Evolutionary conservation across 225 moss, liverwort and hornwort genomes (phyloP), one percentile per base, ranked within the genome.

Genomic region (Polytrichum commune): DNA sequence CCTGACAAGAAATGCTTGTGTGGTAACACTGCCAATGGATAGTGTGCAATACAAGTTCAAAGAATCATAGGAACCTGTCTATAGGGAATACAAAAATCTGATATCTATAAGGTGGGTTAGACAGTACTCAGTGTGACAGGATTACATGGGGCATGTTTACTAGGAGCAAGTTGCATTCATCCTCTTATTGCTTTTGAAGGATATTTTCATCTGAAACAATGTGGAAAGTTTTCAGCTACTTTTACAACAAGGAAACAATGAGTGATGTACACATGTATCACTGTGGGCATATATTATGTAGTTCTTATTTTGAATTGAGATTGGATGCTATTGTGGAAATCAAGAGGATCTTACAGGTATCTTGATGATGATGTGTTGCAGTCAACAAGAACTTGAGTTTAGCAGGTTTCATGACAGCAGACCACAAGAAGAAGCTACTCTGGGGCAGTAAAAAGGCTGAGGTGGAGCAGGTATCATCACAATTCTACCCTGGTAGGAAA

Each of bases 351-450:
- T 61, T 4, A 18, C 19, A 0, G 23, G 27, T 25, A 5, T 23
- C 28, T 32, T 62, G 61, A 4, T 28, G 46, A 20, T 54, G 55
- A 10, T 67, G 73, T 79, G 62, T 29, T 68, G 74, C 92, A 98
- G 98, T 98, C 66, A 95, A 98, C 80, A 98, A 90, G 79, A 98
- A 98, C 80, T 68, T 98, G 76, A 95, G 83, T 69, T 77, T 95
- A 64, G 86, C 95, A 64, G 95, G 95, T 75, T 95, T 95, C 56
- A 85, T 98, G 93, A 90, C 98, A 65, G 91, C 98, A 55, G 98
- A 95, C 78, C 91, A 98, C 72, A 98, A 98, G 81, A 98, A 98
- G 80, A 91, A 91, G 90, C 82, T 98, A 70, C 83, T 98, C 7
- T 98, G 98, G 98, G 98, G 98, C 29, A 90, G 92, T 75, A 98